Evolutionary conservation across 2,329 filamentous ascomycete species (phyloP).

Genomic region (Cercospora sojina): DNA sequence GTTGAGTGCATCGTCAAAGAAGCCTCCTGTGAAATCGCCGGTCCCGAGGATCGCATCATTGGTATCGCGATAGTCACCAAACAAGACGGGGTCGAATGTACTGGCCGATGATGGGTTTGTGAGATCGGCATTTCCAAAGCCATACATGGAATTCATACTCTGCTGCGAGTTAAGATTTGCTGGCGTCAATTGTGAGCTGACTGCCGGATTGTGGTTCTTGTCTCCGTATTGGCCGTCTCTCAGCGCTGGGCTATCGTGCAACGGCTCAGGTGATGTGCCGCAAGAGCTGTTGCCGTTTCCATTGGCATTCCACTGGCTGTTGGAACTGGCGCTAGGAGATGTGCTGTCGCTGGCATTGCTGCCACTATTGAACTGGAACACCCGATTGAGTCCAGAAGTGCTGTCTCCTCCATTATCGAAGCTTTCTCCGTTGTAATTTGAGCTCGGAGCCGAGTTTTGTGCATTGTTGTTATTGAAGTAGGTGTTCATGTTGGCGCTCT

Average conservation of each 20-base stretch:
- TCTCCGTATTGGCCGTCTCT: conserved; percentile 52
- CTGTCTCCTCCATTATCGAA: conserved; percentile 45
- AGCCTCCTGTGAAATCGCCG: conserved; percentile 72
- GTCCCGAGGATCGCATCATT: conserved; percentile 74
- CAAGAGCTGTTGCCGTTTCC: conserved; percentile 64
- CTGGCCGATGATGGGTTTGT: conserved; percentile 49
- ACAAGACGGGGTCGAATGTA: conserved; percentile 86
- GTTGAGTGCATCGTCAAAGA: conserved; percentile 62
- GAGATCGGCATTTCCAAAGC: conserved; percentile 30
- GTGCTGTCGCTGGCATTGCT: conserved; percentile 48
- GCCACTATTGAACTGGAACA: conserved; percentile 53
- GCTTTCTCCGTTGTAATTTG: conserved; percentile 12
- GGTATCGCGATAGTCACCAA: conserved; percentile 87
- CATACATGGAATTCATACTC: conserved; percentile 22
- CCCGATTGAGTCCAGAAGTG: conserved; percentile 45
- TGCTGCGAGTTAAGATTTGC: conserved; percentile 22
- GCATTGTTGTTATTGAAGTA: conserved; percentile 31
- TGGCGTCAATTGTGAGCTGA: conserved; percentile 14
- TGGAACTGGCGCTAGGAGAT: conserved; percentile 54
- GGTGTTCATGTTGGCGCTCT: conserved; percentile 42
- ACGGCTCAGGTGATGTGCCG: conserved; percentile 75
- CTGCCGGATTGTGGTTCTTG: conserved; percentile 47
- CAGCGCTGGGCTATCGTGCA: conserved; percentile 68
- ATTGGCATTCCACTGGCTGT: conserved; percentile 51
- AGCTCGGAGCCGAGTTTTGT: background rate